A percentile compares a stretch with the other conserved stretches of the same genome.
Conservation (phyloP, 495 filamentous ascomycete species). For the Clohesyomyces aquaticus region DNA sequence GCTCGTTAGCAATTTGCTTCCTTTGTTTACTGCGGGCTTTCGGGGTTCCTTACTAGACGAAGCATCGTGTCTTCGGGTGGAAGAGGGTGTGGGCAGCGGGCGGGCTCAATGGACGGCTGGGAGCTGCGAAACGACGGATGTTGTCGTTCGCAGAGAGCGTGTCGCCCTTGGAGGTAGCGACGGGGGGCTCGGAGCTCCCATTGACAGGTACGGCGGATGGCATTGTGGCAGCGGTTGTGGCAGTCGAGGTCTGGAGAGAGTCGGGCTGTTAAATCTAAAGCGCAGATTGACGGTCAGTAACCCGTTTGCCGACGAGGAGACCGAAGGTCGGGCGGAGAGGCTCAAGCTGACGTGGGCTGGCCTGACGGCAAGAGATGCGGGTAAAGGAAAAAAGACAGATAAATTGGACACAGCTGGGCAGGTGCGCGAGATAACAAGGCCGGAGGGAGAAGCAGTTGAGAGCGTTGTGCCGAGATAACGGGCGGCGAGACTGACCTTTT, state of each 20-base stretch:
- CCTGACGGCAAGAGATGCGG: neutral
- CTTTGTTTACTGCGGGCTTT: conserved; percentile 10
- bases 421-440: conserved; percentile 7
- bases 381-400: neutral
- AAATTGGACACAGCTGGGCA: neutral
- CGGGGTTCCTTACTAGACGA: conserved; percentile 79
- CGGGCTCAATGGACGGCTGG: conserved; percentile 89
- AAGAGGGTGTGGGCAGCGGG: conserved; percentile 83
- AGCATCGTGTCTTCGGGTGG: conserved; percentile 99
- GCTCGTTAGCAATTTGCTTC: conserved; percentile 20
- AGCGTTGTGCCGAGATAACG: neutral
- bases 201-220: conserved; percentile 42
- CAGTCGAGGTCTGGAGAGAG: conserved; percentile 41
- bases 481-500: conserved; percentile 23
- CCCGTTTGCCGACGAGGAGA: neutral
- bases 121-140: conserved; percentile 93
- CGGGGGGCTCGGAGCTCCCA: conserved; percentile 18
- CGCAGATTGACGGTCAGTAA: conserved; percentile 5
- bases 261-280: neutral
- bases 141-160: conserved; percentile 89
- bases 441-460: neutral
- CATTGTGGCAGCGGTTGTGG: conserved; percentile 51
- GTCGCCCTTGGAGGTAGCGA: conserved; percentile 44
- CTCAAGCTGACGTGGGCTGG: conserved; percentile 33
- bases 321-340: conserved; percentile 3